A percentile compares a stretch with the other conserved stretches of the same genome.
Evolutionary conservation across 148 eudicot genomes (phyloP).

Genomic region (Polygonum aviculare): DNA sequence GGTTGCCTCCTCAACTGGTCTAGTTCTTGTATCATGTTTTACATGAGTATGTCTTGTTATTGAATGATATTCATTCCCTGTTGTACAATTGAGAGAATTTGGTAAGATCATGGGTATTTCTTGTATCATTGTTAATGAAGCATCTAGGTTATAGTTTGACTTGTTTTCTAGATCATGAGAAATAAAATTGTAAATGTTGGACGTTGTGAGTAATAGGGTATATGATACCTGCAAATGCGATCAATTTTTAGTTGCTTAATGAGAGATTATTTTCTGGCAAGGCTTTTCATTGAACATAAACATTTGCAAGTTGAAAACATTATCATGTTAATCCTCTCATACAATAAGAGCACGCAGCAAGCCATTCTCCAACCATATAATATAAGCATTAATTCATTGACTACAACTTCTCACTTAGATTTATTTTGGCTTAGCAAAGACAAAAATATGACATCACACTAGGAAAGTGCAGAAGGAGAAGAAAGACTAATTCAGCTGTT

Average conservation of each 20-base stretch:
- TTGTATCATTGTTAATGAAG: neutral
- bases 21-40: neutral
- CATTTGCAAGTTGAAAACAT: neutral
- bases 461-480: neutral
- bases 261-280: neutral
- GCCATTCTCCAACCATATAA: too few species aligned
- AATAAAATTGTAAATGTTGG: neutral
- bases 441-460: neutral
- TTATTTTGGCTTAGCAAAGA: too few species aligned
- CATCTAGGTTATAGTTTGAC: neutral
- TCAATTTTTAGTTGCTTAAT: too few species aligned
- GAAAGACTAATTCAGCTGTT: too few species aligned
- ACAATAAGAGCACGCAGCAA: too few species aligned
- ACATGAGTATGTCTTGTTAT: neutral
- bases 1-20: neutral
- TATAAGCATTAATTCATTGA: too few species aligned
- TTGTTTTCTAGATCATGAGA: neutral
- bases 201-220: too few species aligned
- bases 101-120: neutral
- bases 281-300: neutral
- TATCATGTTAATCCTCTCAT: too few species aligned
- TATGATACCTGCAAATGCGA: too few species aligned
- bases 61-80: neutral
- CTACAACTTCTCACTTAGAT: too few species aligned
- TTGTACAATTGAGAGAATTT: neutral